Conservation (phyloP, 2,329 filamentous ascomycete species). For the Spiromastix sp. region DNA sequence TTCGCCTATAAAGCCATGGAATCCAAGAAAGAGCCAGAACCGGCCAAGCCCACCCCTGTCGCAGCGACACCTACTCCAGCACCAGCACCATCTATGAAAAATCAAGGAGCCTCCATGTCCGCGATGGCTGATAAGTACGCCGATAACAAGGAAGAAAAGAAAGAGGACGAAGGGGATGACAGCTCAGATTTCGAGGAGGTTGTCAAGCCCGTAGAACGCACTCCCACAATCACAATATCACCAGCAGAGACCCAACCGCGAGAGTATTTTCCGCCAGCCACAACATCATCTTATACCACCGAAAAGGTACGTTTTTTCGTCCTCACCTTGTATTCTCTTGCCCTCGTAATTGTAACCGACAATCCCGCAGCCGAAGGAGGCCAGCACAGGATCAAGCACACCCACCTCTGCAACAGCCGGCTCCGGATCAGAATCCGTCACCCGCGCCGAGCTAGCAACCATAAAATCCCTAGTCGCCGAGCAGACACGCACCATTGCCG, state of each 20-base stretch:
- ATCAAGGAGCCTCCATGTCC: slow-evolving; percentile 80
- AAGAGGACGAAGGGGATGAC: slow-evolving; percentile 47
- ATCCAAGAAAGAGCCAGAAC: slow-evolving; percentile 44
- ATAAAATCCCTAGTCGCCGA: slow-evolving; percentile 69
- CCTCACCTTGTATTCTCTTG: too few species aligned
- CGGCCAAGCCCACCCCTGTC: slow-evolving; percentile 34
- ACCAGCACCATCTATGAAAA: slow-evolving; percentile 46
- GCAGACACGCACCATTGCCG: slow-evolving; percentile 65
- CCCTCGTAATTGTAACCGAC: too few species aligned
- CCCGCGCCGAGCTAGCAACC: slow-evolving; percentile 56
- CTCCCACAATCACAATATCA: slow-evolving; percentile 22
- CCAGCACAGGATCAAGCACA: too few species aligned
- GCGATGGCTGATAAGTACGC: slow-evolving; percentile 78
- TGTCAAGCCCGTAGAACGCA: slow-evolving; percentile 60
- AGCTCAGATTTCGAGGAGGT: slow-evolving; percentile 82
- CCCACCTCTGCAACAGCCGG: too few species aligned
- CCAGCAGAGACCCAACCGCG: slow-evolving; percentile 17
- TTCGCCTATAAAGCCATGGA: slow-evolving; percentile 23
- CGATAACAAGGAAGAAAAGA: slow-evolving; percentile 56
- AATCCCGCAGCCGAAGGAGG: too few species aligned
- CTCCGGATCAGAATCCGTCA: not conserved
- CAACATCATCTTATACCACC: too few species aligned
- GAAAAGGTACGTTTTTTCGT: slow-evolving; percentile 8
- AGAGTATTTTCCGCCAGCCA: too few species aligned
- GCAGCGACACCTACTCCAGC: slow-evolving; percentile 9